Evolutionary conservation across 805 yeast species (phyloP).

Genomic region (Saturnispora quitensis): DNA sequence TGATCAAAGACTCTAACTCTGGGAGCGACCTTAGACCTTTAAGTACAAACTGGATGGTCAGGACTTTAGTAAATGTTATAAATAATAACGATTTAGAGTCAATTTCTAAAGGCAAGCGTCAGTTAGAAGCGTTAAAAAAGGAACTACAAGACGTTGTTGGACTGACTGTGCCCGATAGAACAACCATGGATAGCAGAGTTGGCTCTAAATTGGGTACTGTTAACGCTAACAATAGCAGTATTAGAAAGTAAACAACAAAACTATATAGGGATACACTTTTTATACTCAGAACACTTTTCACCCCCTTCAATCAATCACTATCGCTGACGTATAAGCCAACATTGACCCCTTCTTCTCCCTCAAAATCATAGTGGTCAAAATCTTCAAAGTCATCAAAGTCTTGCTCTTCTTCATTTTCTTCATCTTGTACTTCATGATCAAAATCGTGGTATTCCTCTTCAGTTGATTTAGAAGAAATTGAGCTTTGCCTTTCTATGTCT

Average conservation of each 20-base stretch:
- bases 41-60: conserved; percentile 33
- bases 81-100: conserved; percentile 68
- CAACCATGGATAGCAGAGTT: conserved; percentile 71
- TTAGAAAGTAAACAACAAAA: not conserved
- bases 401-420: not conserved
- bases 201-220: conserved; percentile 18
- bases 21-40: conserved; percentile 1
- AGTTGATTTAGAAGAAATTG: not conserved
- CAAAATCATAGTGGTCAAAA: conserved; percentile 15
- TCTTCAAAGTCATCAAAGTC: conserved; percentile 16
- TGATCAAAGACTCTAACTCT: conserved; percentile 23
- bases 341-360: conserved; percentile 14
- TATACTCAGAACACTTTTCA: not conserved
- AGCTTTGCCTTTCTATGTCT: not conserved
- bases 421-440: not conserved
- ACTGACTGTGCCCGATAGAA: conserved; percentile 68
- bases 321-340: conserved; percentile 10
- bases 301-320: not conserved
- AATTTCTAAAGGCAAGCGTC: conserved; percentile 55
- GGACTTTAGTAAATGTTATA: conserved; percentile 61
- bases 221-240: not conserved
- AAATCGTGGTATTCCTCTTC: not conserved
- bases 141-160: conserved; percentile 61
- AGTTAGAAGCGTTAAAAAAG: conserved; percentile 51
- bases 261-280: not conserved